These are phyloP conservation scores for Cladophialophora bantiana DNA, from an alignment of 2,329 filamentous ascomycete species.

Conservation along the genomic window DNA sequence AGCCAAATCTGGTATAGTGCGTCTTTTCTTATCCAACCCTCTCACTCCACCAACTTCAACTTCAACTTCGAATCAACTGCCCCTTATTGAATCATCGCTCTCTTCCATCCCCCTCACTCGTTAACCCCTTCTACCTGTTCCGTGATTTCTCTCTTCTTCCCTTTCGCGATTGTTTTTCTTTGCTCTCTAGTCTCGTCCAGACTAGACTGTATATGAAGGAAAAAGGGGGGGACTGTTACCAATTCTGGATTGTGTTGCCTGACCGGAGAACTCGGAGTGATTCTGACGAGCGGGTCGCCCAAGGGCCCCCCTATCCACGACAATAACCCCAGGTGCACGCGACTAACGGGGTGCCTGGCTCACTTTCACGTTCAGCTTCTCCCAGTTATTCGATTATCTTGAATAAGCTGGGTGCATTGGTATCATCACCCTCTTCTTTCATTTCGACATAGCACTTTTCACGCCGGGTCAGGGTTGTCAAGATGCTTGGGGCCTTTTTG, in stretches of 20 bases:
- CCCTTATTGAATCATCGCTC: neutral
- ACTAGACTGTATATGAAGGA: neutral
- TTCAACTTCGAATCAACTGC: neutral
- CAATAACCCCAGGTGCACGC: neutral
- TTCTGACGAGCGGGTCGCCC: neutral
- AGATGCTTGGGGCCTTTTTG: conserved; percentile 16
- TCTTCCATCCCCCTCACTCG: neutral
- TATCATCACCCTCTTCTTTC: neutral
- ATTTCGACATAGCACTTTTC: neutral
- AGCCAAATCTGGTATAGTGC: neutral
- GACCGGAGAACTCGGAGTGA: neutral
- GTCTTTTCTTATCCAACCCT: conserved; percentile 3
- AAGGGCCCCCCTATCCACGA: neutral
- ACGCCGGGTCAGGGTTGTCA: conserved; percentile 5
- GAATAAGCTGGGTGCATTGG: neutral
- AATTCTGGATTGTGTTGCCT: neutral
- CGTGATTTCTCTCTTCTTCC: neutral
- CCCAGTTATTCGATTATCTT: neutral
- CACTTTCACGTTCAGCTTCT: neutral
- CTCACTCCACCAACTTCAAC: neutral
- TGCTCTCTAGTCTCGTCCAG: neutral
- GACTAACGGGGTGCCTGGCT: neutral
- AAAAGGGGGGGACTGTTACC: neutral
- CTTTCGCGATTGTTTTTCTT: neutral
- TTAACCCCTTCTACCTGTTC: neutral